Evolutionary conservation across 305 asterid genomes (phyloP), one percentile per base, ranked within the genome.

Genomic region (Plantago coronopus): DNA sequence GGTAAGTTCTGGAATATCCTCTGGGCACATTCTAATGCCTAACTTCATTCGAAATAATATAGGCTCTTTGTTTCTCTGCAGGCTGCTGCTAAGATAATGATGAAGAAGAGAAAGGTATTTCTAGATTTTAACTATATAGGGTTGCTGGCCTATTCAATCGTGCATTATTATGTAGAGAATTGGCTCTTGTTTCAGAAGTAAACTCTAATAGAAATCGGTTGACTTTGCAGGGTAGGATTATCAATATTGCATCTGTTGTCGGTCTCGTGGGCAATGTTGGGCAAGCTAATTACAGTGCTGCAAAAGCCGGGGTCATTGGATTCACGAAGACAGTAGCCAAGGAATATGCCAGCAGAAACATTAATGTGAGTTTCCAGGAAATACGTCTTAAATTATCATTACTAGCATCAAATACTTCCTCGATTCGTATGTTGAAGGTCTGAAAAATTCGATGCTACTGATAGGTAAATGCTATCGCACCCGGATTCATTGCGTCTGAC

Each of bases 291-390:
- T 91, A 91, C 49, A 84, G 96, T 78, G 97, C 98, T 48, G 97
- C 97, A 70, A 91, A 91, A 81, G 98, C 98, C 14, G 96, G 97
- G 29, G 97, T 93, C 27, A 87, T 93, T 80, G 99, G 99, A 43
- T 74, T 93, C 21, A 93, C 97, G 18, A 93, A 93, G 81, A 50
- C 88, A 19, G 99, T 93, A 64, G 99, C 99, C 51, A 93, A 83
- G 81, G 99, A 93, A 72, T 93, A 89, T 58, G 72, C 99, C 62
- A 89, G 96, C 85, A 80, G 96, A 81, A 87, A 82, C 57, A 83
- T 87, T 42, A 85, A 81, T 46, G 95, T 93, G 65, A 69, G 95
- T 76, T 57, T 62, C 44, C 64, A 45, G 17, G 51, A 42, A 61
- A 48, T 22, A 18, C 63, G 34, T 37, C 38, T 49, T 54, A 49